Evolutionary conservation across 805 yeast genomes (phyloP).

Genomic region (Saccharomycopsis amapae): DNA sequence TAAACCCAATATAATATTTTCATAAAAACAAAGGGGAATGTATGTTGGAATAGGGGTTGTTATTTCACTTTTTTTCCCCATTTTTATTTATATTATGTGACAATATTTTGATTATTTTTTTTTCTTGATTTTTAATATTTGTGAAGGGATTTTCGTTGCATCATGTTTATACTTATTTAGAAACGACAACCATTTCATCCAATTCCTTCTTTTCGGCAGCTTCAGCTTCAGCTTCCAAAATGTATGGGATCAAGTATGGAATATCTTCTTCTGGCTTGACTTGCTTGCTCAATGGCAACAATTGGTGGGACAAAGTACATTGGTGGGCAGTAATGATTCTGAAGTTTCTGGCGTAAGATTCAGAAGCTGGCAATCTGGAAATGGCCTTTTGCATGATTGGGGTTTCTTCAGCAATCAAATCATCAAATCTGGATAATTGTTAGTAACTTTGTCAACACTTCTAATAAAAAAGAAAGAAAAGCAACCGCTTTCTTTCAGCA

Average conservation of each 20-base stretch:
- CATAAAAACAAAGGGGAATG: too few species aligned
- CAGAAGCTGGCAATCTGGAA: constrained; percentile 76
- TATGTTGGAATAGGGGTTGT: too few species aligned
- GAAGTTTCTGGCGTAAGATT: constrained; percentile 83
- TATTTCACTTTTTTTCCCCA: too few species aligned
- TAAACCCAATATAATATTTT: too few species aligned
- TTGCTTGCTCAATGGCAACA: constrained; percentile 75
- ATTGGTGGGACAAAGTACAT: constrained; percentile 71
- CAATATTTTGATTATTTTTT: too few species aligned
- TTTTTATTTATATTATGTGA: too few species aligned
- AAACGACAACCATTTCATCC: constrained; percentile 58
- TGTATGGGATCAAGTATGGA: constrained; percentile 79
- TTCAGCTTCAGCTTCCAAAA: constrained; percentile 92
- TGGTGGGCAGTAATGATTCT: constrained; percentile 92
- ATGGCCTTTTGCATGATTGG: constrained; percentile 83
- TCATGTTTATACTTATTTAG: too few species aligned
- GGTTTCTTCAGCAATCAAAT: constrained; percentile 80
- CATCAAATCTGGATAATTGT: constrained; percentile 54
- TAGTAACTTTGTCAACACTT: constrained; percentile 1
- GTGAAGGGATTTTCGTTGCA: too few species aligned
- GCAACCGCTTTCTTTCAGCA: neutral
- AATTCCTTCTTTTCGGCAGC: constrained; percentile 80
- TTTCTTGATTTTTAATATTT: too few species aligned
- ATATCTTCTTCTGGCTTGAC: constrained; percentile 73
- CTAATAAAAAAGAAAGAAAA: neutral